A percentile compares a stretch with the other conserved stretches of the same genome.
Conservation (phyloP, 768 basidiomycete species). For the Kwoniella botswanensis region DNA sequence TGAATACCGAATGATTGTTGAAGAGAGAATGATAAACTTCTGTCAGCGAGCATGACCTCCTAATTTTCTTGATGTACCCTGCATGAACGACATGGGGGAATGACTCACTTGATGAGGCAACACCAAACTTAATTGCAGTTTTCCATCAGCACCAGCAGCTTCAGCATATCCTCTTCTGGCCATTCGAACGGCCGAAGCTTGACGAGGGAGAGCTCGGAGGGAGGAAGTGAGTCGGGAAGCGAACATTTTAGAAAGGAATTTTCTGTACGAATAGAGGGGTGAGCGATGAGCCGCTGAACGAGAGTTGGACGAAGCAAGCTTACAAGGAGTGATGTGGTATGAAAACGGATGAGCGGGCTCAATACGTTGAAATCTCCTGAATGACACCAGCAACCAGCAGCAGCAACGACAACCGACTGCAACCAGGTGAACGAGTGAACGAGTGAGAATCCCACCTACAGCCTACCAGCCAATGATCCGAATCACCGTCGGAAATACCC, state of each 20-base stretch:
- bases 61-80: neutral
- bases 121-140: conserved; percentile 88
- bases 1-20: neutral
- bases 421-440: neutral
- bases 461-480: conserved; percentile 11
- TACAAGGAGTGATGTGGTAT: conserved; percentile 5
- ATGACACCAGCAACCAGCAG: neutral
- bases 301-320: neutral
- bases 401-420: neutral
- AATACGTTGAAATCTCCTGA: neutral
- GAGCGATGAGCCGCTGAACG: conserved; percentile 1
- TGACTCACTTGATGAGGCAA: conserved; percentile 88
- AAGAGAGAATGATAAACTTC: neutral
- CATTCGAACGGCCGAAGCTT: conserved; percentile 47
- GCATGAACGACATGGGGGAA: neutral
- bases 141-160: conserved; percentile 67
- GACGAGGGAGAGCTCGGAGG: conserved; percentile 42
- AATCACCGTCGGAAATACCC: conserved; percentile 17
- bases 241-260: conserved; percentile 34
- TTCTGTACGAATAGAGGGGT: neutral
- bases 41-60: neutral
- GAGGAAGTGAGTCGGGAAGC: conserved; percentile 40
- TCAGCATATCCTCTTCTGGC: conserved; percentile 89
- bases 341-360: no score
- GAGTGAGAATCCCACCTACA: neutral